Conservation (phyloP, 176 grass and related monocot species). For the Elymus sibiricus region DNA sequence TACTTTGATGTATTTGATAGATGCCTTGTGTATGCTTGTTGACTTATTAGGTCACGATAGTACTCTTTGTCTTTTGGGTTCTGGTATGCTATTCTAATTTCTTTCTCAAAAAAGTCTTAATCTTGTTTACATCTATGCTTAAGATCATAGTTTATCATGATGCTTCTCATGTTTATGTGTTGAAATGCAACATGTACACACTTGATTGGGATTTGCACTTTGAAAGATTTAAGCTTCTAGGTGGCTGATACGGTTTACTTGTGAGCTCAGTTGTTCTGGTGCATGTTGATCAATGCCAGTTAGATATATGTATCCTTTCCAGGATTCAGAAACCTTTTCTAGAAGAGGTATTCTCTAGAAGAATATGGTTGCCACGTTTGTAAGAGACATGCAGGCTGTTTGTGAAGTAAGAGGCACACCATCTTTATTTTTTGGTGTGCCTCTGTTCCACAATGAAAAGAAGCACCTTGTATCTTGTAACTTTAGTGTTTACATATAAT, state of each 20-base stretch:
- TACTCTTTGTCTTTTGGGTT: constrained; percentile 6
- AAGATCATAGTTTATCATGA: background rate
- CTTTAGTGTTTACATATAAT: background rate
- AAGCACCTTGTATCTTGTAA: background rate
- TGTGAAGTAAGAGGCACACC: background rate
- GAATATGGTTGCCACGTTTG: background rate
- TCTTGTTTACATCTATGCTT: background rate
- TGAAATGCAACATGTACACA: background rate
- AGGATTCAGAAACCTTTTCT: background rate
- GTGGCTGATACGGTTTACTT: background rate
- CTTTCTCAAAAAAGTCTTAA: background rate
- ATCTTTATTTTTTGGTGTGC: background rate
- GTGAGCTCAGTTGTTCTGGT: background rate
- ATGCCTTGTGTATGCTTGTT: background rate
- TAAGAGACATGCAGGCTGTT: background rate
- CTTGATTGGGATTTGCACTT: background rate
- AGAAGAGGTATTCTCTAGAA: background rate
- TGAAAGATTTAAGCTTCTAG: background rate
- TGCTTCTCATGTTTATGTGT: constrained; percentile 19
- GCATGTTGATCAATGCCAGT: background rate
- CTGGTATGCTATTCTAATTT: background rate
- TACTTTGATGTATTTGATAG: constrained; percentile 1
- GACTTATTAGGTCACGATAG: background rate
- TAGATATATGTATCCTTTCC: background rate
- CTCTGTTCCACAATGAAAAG: background rate